Evolutionary conservation across 192 early-diverging fungal species (phyloP).

Genomic region (Podila epicladia): DNA sequence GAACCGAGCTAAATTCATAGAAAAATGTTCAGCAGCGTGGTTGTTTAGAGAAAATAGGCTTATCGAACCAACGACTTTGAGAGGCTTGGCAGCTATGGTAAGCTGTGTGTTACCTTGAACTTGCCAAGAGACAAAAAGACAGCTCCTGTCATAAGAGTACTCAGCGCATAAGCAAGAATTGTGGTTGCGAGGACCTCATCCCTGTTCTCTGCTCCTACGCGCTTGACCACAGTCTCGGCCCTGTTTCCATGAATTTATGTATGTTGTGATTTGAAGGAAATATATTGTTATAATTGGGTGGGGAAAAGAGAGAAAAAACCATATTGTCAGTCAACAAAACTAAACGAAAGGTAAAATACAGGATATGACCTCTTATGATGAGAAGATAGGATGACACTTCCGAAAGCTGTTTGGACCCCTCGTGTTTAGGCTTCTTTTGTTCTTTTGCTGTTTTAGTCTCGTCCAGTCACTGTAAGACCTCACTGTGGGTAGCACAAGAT

Average conservation of each 20-base stretch:
- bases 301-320: constrained; percentile 1
- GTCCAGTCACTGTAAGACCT: too few species aligned
- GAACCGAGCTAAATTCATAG: constrained; percentile 62
- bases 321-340: constrained; percentile 52
- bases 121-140: constrained; percentile 88
- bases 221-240: constrained; percentile 70
- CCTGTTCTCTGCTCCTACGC: constrained; percentile 66
- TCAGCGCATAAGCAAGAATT: constrained; percentile 87
- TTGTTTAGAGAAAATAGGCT: too few species aligned
- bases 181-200: constrained; percentile 91
- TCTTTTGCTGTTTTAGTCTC: too few species aligned
- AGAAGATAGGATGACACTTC: background rate
- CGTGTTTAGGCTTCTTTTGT: too few species aligned
- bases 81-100: constrained; percentile 1
- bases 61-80: too few species aligned
- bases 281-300: constrained; percentile 2
- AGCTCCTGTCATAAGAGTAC: constrained; percentile 89
- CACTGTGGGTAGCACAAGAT: too few species aligned
- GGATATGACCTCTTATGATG: constrained; percentile 12
- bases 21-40: background rate
- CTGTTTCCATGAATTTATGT: constrained; percentile 16
- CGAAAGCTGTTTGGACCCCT: too few species aligned
- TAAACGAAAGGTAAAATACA: constrained; percentile 5
- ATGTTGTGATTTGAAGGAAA: too few species aligned
- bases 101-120: constrained; percentile 62